Evolutionary conservation across 306 rosid species (phyloP).

Genomic region (Gynostemma pentaphyllum): DNA sequence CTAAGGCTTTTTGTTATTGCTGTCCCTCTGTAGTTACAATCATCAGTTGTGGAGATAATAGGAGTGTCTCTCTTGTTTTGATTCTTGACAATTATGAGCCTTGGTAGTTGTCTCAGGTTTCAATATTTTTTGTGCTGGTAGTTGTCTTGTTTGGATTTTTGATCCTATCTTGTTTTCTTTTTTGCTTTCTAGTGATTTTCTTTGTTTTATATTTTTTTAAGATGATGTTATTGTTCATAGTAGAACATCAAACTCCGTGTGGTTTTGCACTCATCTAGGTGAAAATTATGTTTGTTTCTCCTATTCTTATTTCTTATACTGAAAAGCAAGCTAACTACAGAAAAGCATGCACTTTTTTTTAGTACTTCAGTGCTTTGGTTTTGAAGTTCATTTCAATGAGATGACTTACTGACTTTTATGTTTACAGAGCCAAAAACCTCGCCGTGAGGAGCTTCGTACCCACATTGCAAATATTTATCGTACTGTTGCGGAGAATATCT

Average conservation of each 20-base stretch:
- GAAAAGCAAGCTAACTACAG: not conserved
- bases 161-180: not conserved
- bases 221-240: not conserved
- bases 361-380: not conserved
- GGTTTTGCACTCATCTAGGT: not conserved
- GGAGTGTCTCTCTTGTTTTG: not conserved
- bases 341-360: not conserved
- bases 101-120: not conserved
- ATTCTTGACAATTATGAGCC: not conserved
- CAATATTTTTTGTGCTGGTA: not conserved
- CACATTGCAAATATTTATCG: slow-evolving; percentile 92
- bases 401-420: slow-evolving; percentile 18
- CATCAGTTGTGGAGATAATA: no score
- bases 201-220: not conserved
- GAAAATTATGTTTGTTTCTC: not conserved
- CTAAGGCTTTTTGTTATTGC: not conserved
- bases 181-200: not conserved
- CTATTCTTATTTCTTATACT: not conserved
- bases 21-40: not conserved
- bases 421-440: slow-evolving; percentile 78
- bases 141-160: not conserved
- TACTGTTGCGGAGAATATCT: slow-evolving; percentile 82
- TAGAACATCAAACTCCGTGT: not conserved
- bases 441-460: slow-evolving; percentile 92
- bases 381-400: slow-evolving; percentile 8